A percentile compares a stretch with the other conserved stretches of the same genome.
phyloP scores from a whole-genome alignment of 2,329 filamentous ascomycete genomes.

The Trichoderma sp. region DNA sequence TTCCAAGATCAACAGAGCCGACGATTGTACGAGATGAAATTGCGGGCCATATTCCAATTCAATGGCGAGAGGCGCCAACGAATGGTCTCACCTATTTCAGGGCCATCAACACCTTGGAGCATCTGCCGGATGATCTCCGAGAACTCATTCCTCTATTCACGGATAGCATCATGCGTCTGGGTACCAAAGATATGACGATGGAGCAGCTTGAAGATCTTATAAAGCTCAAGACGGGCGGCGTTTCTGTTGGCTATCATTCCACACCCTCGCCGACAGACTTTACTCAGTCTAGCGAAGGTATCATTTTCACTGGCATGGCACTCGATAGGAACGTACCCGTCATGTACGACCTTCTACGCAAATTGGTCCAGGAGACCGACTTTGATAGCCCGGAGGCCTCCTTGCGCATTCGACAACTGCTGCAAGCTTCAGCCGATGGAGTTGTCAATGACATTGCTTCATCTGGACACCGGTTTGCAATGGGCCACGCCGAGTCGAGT shows the following conservation, averaged over 20 bases:
- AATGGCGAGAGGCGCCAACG: slow-evolving; percentile 91
- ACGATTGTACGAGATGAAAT: slow-evolving; percentile 63
- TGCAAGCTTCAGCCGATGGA: slow-evolving; percentile 85
- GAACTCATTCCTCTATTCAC: slow-evolving; percentile 86
- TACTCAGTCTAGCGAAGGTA: slow-evolving; percentile 71
- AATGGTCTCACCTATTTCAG: slow-evolving; percentile 97
- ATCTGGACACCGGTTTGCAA: slow-evolving; percentile 84
- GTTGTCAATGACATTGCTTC: slow-evolving; percentile 91
- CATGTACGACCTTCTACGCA: slow-evolving; percentile 85
- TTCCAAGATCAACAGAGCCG: slow-evolving; percentile 72
- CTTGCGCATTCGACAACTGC: slow-evolving; percentile 78
- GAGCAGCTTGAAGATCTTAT: slow-evolving; percentile 94
- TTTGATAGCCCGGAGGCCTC: slow-evolving; percentile 84
- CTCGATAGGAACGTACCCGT: slow-evolving; percentile 86
- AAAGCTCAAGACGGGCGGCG: slow-evolving; percentile 92
- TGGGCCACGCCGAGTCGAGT: slow-evolving; percentile 78
- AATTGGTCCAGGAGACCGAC: slow-evolving; percentile 81
- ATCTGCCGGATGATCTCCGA: slow-evolving; percentile 81
- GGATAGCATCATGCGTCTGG: slow-evolving; percentile 89
- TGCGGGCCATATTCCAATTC: slow-evolving; percentile 66
- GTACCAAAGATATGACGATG: slow-evolving; percentile 85
- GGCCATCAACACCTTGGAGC: slow-evolving; percentile 76
- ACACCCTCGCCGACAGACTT: slow-evolving; percentile 75
- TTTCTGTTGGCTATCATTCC: slow-evolving; percentile 83
- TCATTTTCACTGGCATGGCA: slow-evolving; percentile 83